Percentiles rank a stretch among this genome's conserved stretches.
Conservation (phyloP, 495 filamentous ascomycete species). For the Hyaloscypha bicolor region DNA sequence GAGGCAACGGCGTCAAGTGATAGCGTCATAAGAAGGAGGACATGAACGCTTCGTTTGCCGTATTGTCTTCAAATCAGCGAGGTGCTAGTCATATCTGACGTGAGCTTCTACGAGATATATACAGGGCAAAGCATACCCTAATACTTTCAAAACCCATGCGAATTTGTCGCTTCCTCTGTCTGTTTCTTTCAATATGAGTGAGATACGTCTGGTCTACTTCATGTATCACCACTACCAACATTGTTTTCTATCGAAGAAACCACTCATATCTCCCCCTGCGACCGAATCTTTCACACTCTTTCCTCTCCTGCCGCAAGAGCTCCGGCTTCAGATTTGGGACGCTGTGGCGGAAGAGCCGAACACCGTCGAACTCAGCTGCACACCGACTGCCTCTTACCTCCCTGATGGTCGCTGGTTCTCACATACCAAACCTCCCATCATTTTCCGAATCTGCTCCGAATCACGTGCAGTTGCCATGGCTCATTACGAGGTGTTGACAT, state of each 20-base stretch:
- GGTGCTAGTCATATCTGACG: neutral
- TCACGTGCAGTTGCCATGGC: slow-evolving; percentile 11
- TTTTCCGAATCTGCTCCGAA: slow-evolving; percentile 15
- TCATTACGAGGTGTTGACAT: slow-evolving; percentile 2
- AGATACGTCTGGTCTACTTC: neutral
- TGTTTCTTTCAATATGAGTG: slow-evolving; percentile 1
- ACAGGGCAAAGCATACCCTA: neutral
- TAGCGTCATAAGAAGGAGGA: neutral
- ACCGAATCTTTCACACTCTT: slow-evolving; percentile 23
- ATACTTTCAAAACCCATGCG: neutral
- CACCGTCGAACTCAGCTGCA: slow-evolving; percentile 19
- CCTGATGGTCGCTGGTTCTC: slow-evolving; percentile 23
- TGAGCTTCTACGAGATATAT: neutral
- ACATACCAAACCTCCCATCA: slow-evolving; percentile 8
- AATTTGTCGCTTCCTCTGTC: neutral
- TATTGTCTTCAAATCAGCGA: neutral
- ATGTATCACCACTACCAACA: slow-evolving; percentile 16
- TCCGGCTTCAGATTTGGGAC: slow-evolving; percentile 27
- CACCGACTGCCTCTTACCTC: slow-evolving; percentile 3
- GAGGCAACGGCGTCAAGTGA: neutral
- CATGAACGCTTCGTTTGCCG: neutral
- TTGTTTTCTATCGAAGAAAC: neutral
- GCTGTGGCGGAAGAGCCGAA: neutral
- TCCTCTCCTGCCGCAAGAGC: slow-evolving; percentile 19
- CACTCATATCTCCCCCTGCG: neutral